A percentile compares a stretch with the other conserved stretches of the same genome.
These are phyloP conservation scores for Lyophyllum decastes DNA, from an alignment of 768 basidiomycete species.

Conservation along the genomic window DNA sequence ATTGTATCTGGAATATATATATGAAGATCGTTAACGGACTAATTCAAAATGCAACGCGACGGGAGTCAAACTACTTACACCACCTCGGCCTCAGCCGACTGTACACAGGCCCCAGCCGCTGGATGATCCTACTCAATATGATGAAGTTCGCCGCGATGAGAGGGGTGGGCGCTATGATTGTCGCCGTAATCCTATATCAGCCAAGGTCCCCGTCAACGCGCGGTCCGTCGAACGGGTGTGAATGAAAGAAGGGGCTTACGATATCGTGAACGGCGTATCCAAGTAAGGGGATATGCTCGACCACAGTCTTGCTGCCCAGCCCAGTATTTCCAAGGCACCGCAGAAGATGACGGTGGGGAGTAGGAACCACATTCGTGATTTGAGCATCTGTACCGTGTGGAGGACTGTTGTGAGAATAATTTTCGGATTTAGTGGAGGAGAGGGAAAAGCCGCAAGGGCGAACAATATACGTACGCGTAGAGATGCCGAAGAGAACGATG, in stretches of 20 bases:
- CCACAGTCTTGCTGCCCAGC: constrained; percentile 60
- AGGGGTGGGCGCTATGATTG: constrained; percentile 57
- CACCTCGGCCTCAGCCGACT: constrained; percentile 46
- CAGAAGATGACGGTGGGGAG: constrained; percentile 48
- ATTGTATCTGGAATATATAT: constrained; percentile 33
- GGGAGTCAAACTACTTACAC: constrained; percentile 28
- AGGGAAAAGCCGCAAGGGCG: too few relatives aligned
- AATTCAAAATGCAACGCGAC: neutral
- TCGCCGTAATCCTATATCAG: constrained; percentile 38
- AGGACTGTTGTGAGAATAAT: constrained; percentile 32
- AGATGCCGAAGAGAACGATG: too few relatives aligned
- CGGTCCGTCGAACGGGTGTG: neutral
- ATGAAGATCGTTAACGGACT: neutral
- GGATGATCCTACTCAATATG: constrained; percentile 49
- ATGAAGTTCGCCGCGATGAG: constrained; percentile 59
- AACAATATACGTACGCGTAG: too few relatives aligned
- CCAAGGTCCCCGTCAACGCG: neutral
- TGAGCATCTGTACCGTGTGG: constrained; percentile 46
- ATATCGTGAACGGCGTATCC: constrained; percentile 35
- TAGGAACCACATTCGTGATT: constrained; percentile 53
- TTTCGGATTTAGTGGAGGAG: too few relatives aligned
- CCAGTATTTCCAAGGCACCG: constrained; percentile 51
- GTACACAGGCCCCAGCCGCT: constrained; percentile 44
- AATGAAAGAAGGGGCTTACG: constrained; percentile 30
- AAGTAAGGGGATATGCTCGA: constrained; percentile 32